phyloP scores from a whole-genome alignment of 768 basidiomycete species.

The Pholiota molesta region DNA sequence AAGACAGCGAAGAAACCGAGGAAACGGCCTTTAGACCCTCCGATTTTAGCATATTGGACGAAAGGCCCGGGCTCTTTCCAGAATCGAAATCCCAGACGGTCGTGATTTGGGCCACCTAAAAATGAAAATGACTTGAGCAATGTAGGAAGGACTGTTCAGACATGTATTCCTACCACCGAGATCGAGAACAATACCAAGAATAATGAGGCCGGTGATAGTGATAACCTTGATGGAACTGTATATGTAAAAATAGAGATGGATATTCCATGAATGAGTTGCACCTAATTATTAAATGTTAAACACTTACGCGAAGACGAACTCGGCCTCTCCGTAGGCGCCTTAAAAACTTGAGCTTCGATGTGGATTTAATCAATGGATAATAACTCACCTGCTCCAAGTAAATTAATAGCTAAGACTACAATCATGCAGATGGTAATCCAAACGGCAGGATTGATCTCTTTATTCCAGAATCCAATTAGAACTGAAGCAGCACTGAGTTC shows the following conservation, averaged over 20 bases:
- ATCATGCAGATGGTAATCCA: constrained; percentile 82
- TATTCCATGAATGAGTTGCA: not conserved
- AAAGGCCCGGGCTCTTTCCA: constrained; percentile 93
- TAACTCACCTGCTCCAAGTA: constrained; percentile 63
- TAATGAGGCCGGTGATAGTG: constrained; percentile 73
- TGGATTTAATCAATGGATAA: not conserved
- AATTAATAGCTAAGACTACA: constrained; percentile 77
- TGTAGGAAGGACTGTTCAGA: not conserved
- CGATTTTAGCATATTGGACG: constrained; percentile 65
- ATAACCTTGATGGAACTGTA: constrained; percentile 84
- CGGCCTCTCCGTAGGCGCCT: constrained; percentile 81
- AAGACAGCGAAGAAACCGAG: constrained; percentile 58
- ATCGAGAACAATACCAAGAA: constrained; percentile 72
- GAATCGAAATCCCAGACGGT: constrained; percentile 73
- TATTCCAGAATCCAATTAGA: constrained; percentile 75
- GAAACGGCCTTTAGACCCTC: constrained; percentile 77
- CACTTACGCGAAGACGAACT: constrained; percentile 82
- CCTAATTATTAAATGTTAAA: not conserved
- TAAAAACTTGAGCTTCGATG: not conserved
- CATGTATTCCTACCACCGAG: not conserved
- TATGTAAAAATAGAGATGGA: too few species aligned
- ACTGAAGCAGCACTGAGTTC: constrained; percentile 78
- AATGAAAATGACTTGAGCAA: not conserved
- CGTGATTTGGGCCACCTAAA: constrained; percentile 77
- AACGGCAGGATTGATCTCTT: constrained; percentile 59